Evolutionary conservation across 495 filamentous ascomycete genomes (phyloP).

Genomic region (Penicillium silybi): DNA sequence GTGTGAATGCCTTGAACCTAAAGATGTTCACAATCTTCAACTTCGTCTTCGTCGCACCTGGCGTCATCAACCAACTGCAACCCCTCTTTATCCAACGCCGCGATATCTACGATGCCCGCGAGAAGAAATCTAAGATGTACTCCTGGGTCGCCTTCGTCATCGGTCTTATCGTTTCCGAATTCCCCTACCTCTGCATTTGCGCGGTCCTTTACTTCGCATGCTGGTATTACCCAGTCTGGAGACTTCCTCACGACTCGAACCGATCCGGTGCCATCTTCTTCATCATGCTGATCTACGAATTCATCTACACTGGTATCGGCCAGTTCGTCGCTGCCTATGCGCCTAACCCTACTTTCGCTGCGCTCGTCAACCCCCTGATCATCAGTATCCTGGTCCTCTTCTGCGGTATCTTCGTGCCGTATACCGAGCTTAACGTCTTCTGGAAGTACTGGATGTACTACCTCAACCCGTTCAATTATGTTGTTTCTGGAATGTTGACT

Average conservation of each 20-base stretch:
- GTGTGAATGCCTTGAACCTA: conserved; percentile 27
- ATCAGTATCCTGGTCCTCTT: conserved; percentile 53
- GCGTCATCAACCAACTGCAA: conserved; percentile 49
- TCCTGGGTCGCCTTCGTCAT: conserved; percentile 53
- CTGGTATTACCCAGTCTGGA: conserved; percentile 47
- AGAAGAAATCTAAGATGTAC: conserved; percentile 53
- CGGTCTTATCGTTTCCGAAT: conserved; percentile 46
- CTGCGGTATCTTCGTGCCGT: conserved; percentile 46
- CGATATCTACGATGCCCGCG: conserved; percentile 48
- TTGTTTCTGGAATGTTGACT: conserved; percentile 57
- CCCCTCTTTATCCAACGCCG: conserved; percentile 52
- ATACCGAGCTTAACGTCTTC: conserved; percentile 49
- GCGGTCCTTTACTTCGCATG: conserved; percentile 47
- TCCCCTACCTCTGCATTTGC: conserved; percentile 50
- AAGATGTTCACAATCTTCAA: conserved; percentile 47
- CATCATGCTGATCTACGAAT: conserved; percentile 51
- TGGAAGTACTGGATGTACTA: conserved; percentile 77
- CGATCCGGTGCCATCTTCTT: conserved; percentile 55
- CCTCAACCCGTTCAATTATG: conserved; percentile 67
- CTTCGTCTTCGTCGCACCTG: conserved; percentile 48
- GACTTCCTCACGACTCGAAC: conserved; percentile 29
- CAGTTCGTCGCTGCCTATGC: conserved; percentile 59
- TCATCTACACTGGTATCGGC: too few relatives aligned
- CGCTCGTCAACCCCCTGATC: conserved; percentile 53
- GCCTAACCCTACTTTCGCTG: conserved; percentile 52